Evolutionary conservation across 495 filamentous ascomycete genomes (phyloP), one percentile per base, ranked within the genome.

Genomic region (Cryomyces minteri): DNA sequence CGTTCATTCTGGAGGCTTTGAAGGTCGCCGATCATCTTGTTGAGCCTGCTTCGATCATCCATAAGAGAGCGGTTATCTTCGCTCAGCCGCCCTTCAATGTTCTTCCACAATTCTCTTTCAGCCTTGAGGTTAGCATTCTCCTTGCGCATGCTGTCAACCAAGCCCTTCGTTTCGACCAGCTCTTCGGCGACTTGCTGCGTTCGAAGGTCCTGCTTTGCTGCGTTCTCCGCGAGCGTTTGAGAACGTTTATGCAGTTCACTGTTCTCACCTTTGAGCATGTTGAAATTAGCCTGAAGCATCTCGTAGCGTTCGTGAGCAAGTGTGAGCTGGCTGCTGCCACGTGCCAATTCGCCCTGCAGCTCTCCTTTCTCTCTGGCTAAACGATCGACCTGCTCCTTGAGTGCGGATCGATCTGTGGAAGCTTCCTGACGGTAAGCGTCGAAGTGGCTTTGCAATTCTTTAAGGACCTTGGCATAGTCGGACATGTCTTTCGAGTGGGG

Each of bases 161-260:
- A 59, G 47, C 77, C 81, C 52, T 80, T 81, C 1, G 80, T 76
- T 58, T 94, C 90, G 6, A 95, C 76, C 0, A 95, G 69, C 53
- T 99, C 88, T 62, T 99, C 92, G 0, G 85, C 83, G 40, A 85
- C 79, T 62, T 94, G 85, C 52, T 95, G 90, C 9, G 79, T 88
- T 36, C 74, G 76, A 32, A 94, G 63, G 47, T 99, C 90, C 52
- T 93, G 86, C 56, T 85, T 88, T 25, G 84, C 84, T 9, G 84
- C 79, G 38, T 72, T 76, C 51, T 96, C 88, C 0, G 83, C 76
- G 46, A 92, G 62, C 4, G 67, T 59, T 44, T 85, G 76, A 31
- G 73, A 78, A 32, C 86, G 73, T 63, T 83, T 87, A 55, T 88
- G 82, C 8, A 96, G 62, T 54, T 94, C 84, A 29, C 62, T 62